phyloP scores from a whole-genome alignment of 2,329 filamentous ascomycete genomes.

The Stromatinia cepivora region DNA sequence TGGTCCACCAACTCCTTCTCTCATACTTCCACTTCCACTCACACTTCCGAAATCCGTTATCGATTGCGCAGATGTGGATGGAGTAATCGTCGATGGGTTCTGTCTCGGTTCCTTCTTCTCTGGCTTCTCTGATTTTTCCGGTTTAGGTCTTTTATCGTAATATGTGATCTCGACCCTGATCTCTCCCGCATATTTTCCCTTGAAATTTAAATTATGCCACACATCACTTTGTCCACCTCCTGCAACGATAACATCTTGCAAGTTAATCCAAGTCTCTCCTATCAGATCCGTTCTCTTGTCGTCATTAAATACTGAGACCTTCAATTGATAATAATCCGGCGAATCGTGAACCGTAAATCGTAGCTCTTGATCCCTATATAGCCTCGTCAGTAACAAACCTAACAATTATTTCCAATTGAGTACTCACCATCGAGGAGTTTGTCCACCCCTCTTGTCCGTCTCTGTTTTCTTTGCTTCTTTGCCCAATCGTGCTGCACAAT shows the following conservation, averaged over 20 bases:
- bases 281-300: slow-evolving; percentile 98
- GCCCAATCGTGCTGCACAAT: slow-evolving; percentile 87
- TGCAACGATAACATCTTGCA: slow-evolving; percentile 75
- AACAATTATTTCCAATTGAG: not conserved
- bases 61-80: slow-evolving; percentile 37
- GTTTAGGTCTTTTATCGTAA: slow-evolving; percentile 85
- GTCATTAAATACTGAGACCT: slow-evolving; percentile 95
- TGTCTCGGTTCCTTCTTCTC: slow-evolving; percentile 48
- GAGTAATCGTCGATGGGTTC: slow-evolving; percentile 40
- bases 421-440: slow-evolving; percentile 89
- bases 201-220: slow-evolving; percentile 86
- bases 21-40: slow-evolving; percentile 26
- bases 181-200: slow-evolving; percentile 94
- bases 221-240: slow-evolving; percentile 92
- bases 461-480: slow-evolving; percentile 98
- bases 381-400: slow-evolving; percentile 29
- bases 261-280: slow-evolving; percentile 86
- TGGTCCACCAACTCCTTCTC: slow-evolving; percentile 44
- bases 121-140: slow-evolving; percentile 72
- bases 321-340: slow-evolving; percentile 92
- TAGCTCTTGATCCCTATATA: slow-evolving; percentile 87
- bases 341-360: slow-evolving; percentile 96
- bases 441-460: slow-evolving; percentile 89
- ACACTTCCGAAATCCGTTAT: slow-evolving; percentile 22
- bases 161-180: slow-evolving; percentile 94